Evolutionary conservation across 1,284 basidiomycete species (phyloP).

Genomic region (Leucoagaricus sp.): DNA sequence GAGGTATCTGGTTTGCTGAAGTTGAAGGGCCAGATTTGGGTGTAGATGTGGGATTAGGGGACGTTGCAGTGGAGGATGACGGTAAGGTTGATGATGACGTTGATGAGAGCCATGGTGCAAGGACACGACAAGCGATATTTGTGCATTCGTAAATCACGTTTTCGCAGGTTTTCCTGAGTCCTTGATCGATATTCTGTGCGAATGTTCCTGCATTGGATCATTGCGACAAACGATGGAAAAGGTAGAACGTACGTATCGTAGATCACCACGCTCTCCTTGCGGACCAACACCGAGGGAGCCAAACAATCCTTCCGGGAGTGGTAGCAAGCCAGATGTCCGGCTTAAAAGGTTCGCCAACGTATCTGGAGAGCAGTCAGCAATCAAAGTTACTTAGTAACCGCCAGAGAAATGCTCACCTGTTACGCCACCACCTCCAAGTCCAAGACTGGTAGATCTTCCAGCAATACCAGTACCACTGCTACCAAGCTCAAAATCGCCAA

Average conservation of each 20-base stretch:
- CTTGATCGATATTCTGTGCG: constrained; percentile 77
- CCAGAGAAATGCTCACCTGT: constrained; percentile 43
- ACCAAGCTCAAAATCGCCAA: constrained; percentile 68
- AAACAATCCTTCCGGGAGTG: constrained; percentile 66
- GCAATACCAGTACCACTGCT: constrained; percentile 38
- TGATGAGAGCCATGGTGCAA: constrained; percentile 10
- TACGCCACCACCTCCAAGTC: constrained; percentile 43
- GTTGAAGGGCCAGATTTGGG: constrained; percentile 18
- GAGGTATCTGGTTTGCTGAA: constrained; percentile 29
- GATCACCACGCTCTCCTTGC: constrained; percentile 38
- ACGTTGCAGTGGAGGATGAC: constrained; percentile 7
- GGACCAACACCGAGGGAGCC: constrained; percentile 64
- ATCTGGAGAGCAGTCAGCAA: constrained; percentile 42
- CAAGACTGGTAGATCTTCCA: constrained; percentile 20
- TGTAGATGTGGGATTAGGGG: background rate
- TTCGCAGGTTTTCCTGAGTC: constrained; percentile 82
- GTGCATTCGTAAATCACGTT: constrained; percentile 68
- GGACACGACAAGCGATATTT: constrained; percentile 5
- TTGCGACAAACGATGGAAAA: background rate
- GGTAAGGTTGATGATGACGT: constrained; percentile 15
- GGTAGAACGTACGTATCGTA: constrained; percentile 56
- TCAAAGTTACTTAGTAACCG: background rate
- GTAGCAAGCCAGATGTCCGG: constrained; percentile 62
- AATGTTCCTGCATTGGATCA: background rate
- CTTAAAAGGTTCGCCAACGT: constrained; percentile 74